A percentile compares a stretch with the other conserved stretches of the same genome.
Evolutionary conservation across 129 eudicot species (phyloP).

Genomic region (Erigeron canadensis): DNA sequence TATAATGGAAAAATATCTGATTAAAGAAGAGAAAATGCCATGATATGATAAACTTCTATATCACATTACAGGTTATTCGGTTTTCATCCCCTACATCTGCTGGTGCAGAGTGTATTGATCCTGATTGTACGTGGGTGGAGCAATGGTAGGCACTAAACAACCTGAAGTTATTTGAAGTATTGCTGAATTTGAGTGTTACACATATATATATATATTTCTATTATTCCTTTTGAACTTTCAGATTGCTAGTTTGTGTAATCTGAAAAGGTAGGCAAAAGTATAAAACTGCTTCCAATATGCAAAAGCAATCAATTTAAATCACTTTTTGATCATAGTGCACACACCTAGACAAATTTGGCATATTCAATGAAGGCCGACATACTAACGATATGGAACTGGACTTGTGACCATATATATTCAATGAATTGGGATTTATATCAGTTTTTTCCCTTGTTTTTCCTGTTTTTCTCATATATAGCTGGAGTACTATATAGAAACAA

Average conservation of each 20-base stretch:
- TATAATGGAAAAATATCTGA: neutral
- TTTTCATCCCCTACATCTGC: conserved; percentile 91
- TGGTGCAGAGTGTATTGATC: conserved; percentile 97
- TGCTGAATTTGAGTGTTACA: conserved; percentile 1
- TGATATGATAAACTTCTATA: conserved; percentile 6
- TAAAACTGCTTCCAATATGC: too few species aligned
- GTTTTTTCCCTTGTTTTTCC: neutral
- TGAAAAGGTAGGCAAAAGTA: too few species aligned
- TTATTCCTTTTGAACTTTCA: neutral
- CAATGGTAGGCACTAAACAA: conserved; percentile 66
- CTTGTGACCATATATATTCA: neutral
- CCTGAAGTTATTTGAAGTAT: neutral
- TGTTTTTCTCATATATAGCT: neutral
- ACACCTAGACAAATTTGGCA: too few species aligned
- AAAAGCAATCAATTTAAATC: too few species aligned
- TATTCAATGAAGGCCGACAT: neutral
- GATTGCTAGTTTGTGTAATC: too few species aligned
- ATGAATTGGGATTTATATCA: neutral
- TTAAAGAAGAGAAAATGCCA: neutral
- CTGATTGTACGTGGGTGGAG: conserved; percentile 91
- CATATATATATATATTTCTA: neutral
- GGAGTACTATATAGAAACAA: neutral
- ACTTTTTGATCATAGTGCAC: too few species aligned
- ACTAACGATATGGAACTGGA: neutral
- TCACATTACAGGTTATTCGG: conserved; percentile 61